Percentiles rank a stretch among this genome's conserved stretches.
phyloP scores from a whole-genome alignment of 169 alveolate species.

The Plasmodium inui region DNA sequence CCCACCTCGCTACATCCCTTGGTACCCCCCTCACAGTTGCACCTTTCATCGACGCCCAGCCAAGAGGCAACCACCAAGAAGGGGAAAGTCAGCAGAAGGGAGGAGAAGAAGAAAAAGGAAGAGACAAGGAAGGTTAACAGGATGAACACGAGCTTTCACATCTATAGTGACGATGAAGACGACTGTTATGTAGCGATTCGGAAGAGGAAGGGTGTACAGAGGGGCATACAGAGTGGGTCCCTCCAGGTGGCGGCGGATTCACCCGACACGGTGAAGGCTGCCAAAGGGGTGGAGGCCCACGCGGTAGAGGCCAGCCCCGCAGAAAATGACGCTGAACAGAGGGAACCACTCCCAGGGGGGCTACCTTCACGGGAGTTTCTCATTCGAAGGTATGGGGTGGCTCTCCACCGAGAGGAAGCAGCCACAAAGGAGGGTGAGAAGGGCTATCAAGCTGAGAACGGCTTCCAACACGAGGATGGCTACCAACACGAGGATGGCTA shows the following conservation, averaged over 20 bases:
- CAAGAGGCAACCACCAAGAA: slow-evolving; percentile 1
- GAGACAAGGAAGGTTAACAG: slow-evolving; percentile 40
- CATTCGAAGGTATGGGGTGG: background rate
- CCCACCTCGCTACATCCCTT: background rate
- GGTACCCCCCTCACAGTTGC: background rate
- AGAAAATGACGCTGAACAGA: background rate
- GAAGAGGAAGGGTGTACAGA: slow-evolving; percentile 16
- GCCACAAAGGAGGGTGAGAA: background rate
- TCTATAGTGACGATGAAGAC: slow-evolving; percentile 63
- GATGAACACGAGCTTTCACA: slow-evolving; percentile 68
- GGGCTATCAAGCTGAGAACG: background rate
- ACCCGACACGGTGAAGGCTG: background rate
- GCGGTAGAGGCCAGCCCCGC: background rate
- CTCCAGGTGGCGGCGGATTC: background rate
- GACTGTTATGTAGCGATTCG: slow-evolving; percentile 43
- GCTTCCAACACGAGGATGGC: background rate
- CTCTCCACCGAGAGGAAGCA: background rate
- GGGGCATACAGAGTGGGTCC: background rate
- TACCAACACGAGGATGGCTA: background rate
- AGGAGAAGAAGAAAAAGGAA: slow-evolving; percentile 58
- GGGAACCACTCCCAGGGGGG: background rate
- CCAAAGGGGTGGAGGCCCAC: background rate
- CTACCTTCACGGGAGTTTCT: background rate
- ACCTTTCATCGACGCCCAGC: background rate
- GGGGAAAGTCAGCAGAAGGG: slow-evolving; percentile 16